Evolutionary conservation across 148 eudicot species (phyloP), one percentile per base, ranked within the genome.

Genomic region (Spergularia bocconei): DNA sequence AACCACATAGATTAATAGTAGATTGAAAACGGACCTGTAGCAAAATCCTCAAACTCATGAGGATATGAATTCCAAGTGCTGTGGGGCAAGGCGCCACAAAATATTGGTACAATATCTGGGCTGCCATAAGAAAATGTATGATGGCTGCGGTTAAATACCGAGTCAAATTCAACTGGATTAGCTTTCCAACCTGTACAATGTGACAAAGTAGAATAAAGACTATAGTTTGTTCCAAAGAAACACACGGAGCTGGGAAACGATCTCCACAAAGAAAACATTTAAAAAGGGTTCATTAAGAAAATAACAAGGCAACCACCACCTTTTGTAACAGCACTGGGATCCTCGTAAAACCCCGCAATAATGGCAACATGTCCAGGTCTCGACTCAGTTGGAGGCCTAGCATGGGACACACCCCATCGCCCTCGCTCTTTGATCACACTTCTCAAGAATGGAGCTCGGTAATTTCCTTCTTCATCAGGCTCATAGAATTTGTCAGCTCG

Each of bases 331-430:
- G 99, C 99, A 82, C 99, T 95, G 75, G 99, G 99, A 82, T 95
- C 99, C 82, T 95, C 99, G 81, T 95, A 95, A 74, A 95, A 95
- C 21, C 99, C 99, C 63, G 99, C 99, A 75, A 95, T 90, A 33
- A 95, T 89, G 70, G 99, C 79, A 78, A 95, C 99, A 89, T 95
- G 99, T 15, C 97, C 99, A 65, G 99, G 99, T 81, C 99, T 92
- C 6, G 99, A 95, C 82, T 95, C 99, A 11, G 99, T 95, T 1
- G 99, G 99, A 79, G 99, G 97, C 20, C 99, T 92, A 70, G 97
- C 99, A 86, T 95, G 97, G 44, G 99, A 95, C 44, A 95, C 99
- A 57, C 99, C 99, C 99, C 99, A 95, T 29, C 99, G 91, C 52
- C 99, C 99, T 64, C 76, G 84, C 73, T 82, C 84, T 78, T 89